These are phyloP conservation scores for Cladosporium sphaerospermum DNA, from an alignment of 2,329 filamentous ascomycete genomes.

Conservation along the genomic window DNA sequence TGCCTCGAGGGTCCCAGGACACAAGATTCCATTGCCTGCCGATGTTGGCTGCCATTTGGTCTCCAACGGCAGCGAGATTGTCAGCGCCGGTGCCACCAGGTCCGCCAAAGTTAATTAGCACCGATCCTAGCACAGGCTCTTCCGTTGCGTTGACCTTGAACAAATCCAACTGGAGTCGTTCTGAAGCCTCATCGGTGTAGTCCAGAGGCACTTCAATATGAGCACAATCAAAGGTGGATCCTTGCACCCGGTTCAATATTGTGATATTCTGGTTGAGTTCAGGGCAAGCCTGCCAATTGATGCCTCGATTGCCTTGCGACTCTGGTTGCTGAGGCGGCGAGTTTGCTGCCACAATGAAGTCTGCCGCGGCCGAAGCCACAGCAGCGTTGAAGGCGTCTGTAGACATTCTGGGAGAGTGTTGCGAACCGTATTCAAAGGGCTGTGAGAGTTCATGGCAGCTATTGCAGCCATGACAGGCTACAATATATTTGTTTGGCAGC, in stretches of 20 bases:
- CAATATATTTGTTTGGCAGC: no score
- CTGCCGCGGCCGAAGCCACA: no score
- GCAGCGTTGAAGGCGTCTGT: no score
- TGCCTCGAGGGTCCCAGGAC: constrained; percentile 12
- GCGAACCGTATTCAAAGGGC: no score
- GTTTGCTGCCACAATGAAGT: neutral
- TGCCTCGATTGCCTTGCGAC: neutral
- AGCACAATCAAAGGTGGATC: constrained; percentile 13
- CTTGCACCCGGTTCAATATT: neutral
- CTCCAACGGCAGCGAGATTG: constrained; percentile 6
- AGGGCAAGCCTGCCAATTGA: neutral
- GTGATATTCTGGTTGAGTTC: neutral
- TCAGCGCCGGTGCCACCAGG: constrained; percentile 16
- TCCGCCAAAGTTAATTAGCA: constrained; percentile 23
- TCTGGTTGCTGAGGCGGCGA: neutral
- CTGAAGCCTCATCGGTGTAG: constrained; percentile 3
- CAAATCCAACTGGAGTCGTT: constrained; percentile 15
- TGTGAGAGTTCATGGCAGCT: no score
- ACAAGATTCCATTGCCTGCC: constrained; percentile 18
- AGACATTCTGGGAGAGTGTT: no score
- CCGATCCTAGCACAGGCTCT: constrained; percentile 17
- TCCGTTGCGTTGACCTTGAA: constrained; percentile 17
- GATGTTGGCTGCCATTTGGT: constrained; percentile 8
- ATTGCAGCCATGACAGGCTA: no score
- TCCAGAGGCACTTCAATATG: neutral